These are phyloP conservation scores for Aspergillus aculeatus DNA, from an alignment of 2,329 filamentous ascomycete species.

Conservation along the genomic window DNA sequence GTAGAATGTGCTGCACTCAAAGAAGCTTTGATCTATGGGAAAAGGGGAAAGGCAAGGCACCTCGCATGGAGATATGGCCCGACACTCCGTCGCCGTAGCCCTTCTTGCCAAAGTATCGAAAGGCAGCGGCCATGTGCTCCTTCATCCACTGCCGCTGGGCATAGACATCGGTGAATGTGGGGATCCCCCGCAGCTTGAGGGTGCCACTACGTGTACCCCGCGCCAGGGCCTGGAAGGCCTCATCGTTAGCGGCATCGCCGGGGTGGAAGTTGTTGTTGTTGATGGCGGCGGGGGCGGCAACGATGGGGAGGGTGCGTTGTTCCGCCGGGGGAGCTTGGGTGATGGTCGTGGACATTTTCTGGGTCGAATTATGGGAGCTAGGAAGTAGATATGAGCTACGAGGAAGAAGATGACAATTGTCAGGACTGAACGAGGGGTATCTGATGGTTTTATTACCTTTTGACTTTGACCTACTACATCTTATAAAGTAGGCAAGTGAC, in stretches of 20 bases:
- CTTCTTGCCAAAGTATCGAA: conserved; percentile 42
- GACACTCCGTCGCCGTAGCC: conserved; percentile 44
- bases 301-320: conserved; percentile 1
- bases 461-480: too few relatives aligned
- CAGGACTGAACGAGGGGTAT: too few relatives aligned
- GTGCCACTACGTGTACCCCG: conserved; percentile 37
- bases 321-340: conserved; percentile 11
- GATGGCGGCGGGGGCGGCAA: conserved; percentile 12
- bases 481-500: background rate
- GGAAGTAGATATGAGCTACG: too few relatives aligned
- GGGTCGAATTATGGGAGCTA: background rate
- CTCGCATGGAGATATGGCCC: conserved; percentile 44
- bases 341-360: conserved; percentile 10
- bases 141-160: conserved; percentile 55
- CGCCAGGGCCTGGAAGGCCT: conserved; percentile 35
- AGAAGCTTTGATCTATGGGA: too few relatives aligned
- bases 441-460: too few relatives aligned
- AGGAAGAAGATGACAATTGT: too few relatives aligned
- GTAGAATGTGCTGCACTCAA: too few relatives aligned
- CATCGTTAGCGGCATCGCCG: conserved; percentile 25
- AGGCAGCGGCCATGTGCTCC: conserved; percentile 47
- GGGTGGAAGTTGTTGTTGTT: conserved; percentile 14
- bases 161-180: conserved; percentile 41
- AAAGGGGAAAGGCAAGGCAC: conserved; percentile 14
- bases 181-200: conserved; percentile 39